Evolutionary conservation across 176 grass and related monocot species (phyloP).

Genomic region (Tuctoria greenei): DNA sequence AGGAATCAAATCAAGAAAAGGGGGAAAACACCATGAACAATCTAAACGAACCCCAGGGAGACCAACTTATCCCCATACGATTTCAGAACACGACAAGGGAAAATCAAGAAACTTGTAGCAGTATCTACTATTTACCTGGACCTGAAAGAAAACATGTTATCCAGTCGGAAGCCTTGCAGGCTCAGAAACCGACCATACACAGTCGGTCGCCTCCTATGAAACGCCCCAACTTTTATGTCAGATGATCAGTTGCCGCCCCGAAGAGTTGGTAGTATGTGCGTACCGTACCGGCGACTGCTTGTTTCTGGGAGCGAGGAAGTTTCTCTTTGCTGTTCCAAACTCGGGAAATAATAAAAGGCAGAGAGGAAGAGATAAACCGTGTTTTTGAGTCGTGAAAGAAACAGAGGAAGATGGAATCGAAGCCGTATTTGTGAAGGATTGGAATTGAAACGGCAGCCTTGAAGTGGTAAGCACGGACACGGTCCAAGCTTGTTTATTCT

Average conservation of each 20-base stretch:
- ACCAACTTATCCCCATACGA: slow-evolving; percentile 1
- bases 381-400: not conserved
- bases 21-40: not conserved
- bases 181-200: slow-evolving; percentile 9
- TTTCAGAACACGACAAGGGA: slow-evolving; percentile 9
- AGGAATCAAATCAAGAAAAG: slow-evolving; percentile 19
- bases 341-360: not conserved
- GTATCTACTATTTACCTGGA: slow-evolving; percentile 40
- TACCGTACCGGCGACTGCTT: slow-evolving; percentile 7
- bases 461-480: slow-evolving; percentile 4
- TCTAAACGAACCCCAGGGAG: slow-evolving; percentile 45
- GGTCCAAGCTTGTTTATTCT: not conserved
- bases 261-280: not conserved
- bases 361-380: not conserved
- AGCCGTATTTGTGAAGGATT: slow-evolving; percentile 22
- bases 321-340: not conserved
- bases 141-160: slow-evolving; percentile 65
- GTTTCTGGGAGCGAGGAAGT: not conserved
- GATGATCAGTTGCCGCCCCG: slow-evolving; percentile 5
- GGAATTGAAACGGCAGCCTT: slow-evolving; percentile 40
- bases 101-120: not conserved
- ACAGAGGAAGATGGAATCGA: slow-evolving; percentile 7
- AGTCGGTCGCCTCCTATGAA: slow-evolving; percentile 7
- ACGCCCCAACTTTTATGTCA: not conserved
- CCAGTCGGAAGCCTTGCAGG: slow-evolving; percentile 12